These are phyloP conservation scores for Aspergillus sp. DNA, from an alignment of 2,329 filamentous ascomycete genomes.

Conservation along the genomic window DNA sequence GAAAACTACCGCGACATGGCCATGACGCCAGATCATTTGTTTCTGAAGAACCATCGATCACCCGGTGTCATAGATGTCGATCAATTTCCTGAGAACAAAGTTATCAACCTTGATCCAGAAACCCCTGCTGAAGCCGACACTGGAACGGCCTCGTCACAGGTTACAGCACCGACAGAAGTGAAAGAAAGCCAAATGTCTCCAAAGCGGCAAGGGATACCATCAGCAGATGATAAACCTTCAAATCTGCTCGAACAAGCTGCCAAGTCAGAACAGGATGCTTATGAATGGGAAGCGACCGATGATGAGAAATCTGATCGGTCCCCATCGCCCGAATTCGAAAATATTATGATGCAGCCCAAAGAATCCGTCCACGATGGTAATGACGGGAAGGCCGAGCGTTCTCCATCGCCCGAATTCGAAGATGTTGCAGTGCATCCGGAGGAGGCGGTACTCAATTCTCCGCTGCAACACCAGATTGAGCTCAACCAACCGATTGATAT, in stretches of 20 bases:
- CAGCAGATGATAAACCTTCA: not conserved
- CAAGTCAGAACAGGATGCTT: constrained; percentile 20
- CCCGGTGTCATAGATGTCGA: constrained; percentile 44
- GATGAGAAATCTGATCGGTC: not conserved
- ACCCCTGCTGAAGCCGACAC: constrained; percentile 7
- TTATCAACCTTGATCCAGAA: constrained; percentile 33
- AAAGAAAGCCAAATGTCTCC: not conserved
- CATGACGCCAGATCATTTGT: constrained; percentile 23
- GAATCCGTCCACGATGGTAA: not conserved
- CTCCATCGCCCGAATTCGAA: constrained; percentile 30
- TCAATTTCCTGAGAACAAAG: constrained; percentile 26
- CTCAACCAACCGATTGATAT: constrained; percentile 6
- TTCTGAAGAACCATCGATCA: constrained; percentile 32
- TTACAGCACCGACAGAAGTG: not conserved
- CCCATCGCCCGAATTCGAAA: not conserved
- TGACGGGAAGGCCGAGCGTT: constrained; percentile 27
- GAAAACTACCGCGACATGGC: constrained; percentile 21
- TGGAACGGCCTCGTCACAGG: not conserved
- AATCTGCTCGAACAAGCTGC: constrained; percentile 8
- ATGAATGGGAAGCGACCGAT: constrained; percentile 15
- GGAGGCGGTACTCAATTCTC: not conserved
- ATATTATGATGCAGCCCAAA: not conserved
- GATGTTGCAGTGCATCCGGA: constrained; percentile 11
- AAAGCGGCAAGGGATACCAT: not conserved
- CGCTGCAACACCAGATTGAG: constrained; percentile 6